A percentile compares a stretch with the other conserved stretches of the same genome.
Conservation (phyloP, 106 monocot species). For the Dendrobium huoshanense region DNA sequence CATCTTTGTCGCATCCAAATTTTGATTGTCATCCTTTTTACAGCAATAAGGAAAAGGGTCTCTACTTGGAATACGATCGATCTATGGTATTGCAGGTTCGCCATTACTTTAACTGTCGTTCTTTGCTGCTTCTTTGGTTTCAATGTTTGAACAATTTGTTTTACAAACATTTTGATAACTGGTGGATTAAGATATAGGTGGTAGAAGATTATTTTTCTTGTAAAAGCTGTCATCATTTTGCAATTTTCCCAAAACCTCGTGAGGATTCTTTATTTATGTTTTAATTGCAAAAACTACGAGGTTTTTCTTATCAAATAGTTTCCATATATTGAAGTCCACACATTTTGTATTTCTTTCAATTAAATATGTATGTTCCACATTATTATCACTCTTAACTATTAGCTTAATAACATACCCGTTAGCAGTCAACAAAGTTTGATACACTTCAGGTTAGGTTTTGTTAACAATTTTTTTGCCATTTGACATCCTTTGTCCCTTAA, state of each 20-base stretch:
- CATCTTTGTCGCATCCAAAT: neutral
- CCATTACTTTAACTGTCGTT: neutral
- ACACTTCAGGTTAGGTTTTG: too few relatives aligned
- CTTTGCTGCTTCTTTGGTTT: neutral
- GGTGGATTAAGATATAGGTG: neutral
- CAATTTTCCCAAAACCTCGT: neutral
- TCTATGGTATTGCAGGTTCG: slow-evolving; percentile 94
- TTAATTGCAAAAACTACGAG: neutral
- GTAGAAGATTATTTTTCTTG: neutral
- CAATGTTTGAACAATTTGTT: neutral
- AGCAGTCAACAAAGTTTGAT: neutral
- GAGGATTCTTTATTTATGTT: neutral
- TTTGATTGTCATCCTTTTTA: slow-evolving; percentile 3
- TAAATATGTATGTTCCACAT: neutral
- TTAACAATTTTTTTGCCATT: too few relatives aligned
- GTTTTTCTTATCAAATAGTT: neutral
- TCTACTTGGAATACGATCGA: slow-evolving; percentile 87
- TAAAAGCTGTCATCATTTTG: neutral
- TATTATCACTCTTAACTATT: neutral
- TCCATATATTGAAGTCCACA: neutral
- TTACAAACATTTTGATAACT: neutral
- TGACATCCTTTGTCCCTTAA: too few relatives aligned
- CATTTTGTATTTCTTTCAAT: neutral
- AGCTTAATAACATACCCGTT: neutral
- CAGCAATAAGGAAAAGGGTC: slow-evolving; percentile 95